These are phyloP conservation scores for Termitomyces sp. DNA, from an alignment of 768 basidiomycete species.

Conservation along the genomic window DNA sequence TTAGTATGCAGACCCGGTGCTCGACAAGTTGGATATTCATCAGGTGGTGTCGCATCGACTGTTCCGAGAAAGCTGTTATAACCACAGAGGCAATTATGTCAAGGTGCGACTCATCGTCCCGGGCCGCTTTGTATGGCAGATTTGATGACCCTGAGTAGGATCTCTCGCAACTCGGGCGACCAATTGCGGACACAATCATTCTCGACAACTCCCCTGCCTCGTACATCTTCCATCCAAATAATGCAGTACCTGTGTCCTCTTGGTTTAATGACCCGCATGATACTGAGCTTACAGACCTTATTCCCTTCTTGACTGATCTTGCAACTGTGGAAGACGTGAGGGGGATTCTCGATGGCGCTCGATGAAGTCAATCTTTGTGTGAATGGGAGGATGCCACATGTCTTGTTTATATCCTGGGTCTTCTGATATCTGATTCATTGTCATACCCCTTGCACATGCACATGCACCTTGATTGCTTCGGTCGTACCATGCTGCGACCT, in stretches of 20 bases:
- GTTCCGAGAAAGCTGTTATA: conserved; percentile 98
- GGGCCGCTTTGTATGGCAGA: background rate
- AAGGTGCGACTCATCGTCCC: conserved; percentile 50
- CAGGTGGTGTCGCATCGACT: conserved; percentile 90
- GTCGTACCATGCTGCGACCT: conserved; percentile 2
- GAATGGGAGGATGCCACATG: conserved; percentile 10
- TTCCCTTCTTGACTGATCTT: conserved; percentile 91
- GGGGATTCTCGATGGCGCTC: conserved; percentile 83
- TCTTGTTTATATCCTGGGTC: conserved; percentile 11
- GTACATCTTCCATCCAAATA: conserved; percentile 99
- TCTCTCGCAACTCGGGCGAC: conserved; percentile 93
- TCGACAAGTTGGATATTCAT: conserved; percentile 93
- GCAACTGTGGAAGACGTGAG: conserved; percentile 83
- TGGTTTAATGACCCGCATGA: conserved; percentile 99
- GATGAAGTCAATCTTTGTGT: conserved; percentile 30
- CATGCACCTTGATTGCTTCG: background rate
- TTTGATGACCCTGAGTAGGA: conserved; percentile 48
- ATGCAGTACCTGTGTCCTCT: conserved; percentile 96
- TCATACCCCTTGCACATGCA: conserved; percentile 8
- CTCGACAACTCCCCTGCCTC: conserved; percentile 98
- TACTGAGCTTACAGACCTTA: conserved; percentile 92
- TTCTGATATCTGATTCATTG: conserved; percentile 9
- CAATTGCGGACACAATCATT: conserved; percentile 92
- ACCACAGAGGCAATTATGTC: conserved; percentile 98
- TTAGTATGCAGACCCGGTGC: conserved; percentile 96